Percentiles rank a stretch among this genome's conserved stretches.
These are phyloP conservation scores for Lupinus albus DNA, from an alignment of 306 rosid species.

Conservation along the genomic window DNA sequence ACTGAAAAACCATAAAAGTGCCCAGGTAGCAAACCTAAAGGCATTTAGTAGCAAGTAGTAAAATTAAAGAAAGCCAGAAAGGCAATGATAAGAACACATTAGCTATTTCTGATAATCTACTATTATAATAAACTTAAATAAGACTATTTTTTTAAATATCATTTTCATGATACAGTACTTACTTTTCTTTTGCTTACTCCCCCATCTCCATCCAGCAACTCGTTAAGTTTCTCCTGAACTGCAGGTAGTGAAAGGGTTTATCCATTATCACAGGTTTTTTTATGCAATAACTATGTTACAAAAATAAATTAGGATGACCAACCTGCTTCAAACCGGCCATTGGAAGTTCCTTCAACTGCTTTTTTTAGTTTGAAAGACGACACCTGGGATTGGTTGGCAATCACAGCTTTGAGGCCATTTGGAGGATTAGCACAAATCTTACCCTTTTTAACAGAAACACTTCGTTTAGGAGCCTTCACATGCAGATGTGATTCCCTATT, in stretches of 20 bases:
- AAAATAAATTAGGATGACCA: conserved; percentile 40
- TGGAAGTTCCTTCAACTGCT: conserved; percentile 66
- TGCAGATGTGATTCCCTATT: conserved; percentile 47
- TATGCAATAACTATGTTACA: conserved; percentile 24
- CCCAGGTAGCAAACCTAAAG: neutral
- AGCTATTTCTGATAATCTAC: conserved; percentile 6
- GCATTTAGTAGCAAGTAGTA: neutral
- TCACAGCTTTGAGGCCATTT: conserved; percentile 46
- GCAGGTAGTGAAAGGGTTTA: conserved; percentile 50
- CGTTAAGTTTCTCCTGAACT: conserved; percentile 96
- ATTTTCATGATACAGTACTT: conserved; percentile 44
- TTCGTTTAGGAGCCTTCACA: conserved; percentile 55
- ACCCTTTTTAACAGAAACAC: conserved; percentile 60
- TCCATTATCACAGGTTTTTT: conserved; percentile 37
- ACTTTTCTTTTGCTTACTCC: conserved; percentile 97
- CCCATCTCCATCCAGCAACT: conserved; percentile 86
- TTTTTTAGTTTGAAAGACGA: conserved; percentile 64
- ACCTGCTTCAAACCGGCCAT: conserved; percentile 91
- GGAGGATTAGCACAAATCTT: conserved; percentile 55
- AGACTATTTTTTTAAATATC: too few species aligned
- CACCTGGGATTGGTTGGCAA: conserved; percentile 52
- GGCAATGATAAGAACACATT: conserved; percentile 21
- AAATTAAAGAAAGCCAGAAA: neutral
- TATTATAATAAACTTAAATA: too few species aligned
- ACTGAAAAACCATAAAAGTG: conserved; percentile 21